These are phyloP conservation scores for Irpex rosettiformis DNA, from an alignment of 1,284 basidiomycete genomes.

Conservation along the genomic window DNA sequence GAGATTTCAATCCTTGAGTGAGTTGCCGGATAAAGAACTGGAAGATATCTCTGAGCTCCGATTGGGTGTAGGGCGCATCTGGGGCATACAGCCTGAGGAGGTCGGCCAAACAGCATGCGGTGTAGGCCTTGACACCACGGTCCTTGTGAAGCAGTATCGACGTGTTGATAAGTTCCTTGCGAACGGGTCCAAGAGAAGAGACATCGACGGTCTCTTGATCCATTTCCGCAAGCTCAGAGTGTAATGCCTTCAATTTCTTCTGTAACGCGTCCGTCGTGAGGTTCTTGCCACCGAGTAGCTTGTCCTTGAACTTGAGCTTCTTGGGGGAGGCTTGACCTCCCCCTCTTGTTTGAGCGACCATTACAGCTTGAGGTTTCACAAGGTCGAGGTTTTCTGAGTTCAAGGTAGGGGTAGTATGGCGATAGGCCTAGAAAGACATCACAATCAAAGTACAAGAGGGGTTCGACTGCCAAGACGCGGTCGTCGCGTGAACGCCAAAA, in stretches of 20 bases:
- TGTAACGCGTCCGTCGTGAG: constrained; percentile 73
- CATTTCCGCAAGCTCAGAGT: constrained; percentile 77
- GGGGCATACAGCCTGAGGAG: constrained; percentile 93
- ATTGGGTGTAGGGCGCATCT: constrained; percentile 90
- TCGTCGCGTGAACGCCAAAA: not conserved
- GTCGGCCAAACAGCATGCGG: constrained; percentile 94
- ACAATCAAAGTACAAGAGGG: not conserved
- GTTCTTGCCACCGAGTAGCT: constrained; percentile 63
- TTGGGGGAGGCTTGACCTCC: constrained; percentile 45
- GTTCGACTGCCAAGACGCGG: not conserved
- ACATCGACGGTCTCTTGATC: constrained; percentile 89
- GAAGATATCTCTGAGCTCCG: constrained; percentile 91
- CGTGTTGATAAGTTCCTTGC: constrained; percentile 78
- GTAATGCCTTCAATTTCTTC: constrained; percentile 81
- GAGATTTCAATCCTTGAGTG: constrained; percentile 65
- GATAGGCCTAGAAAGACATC: not conserved
- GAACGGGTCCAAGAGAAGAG: constrained; percentile 62
- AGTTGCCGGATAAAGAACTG: constrained; percentile 92
- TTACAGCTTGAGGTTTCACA: constrained; percentile 22
- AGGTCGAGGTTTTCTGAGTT: not conserved
- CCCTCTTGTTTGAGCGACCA: constrained; percentile 72
- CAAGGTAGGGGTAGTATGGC: not conserved
- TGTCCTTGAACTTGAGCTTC: constrained; percentile 76
- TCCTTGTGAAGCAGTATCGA: constrained; percentile 92
- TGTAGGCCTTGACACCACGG: constrained; percentile 89